Evolutionary conservation across 768 basidiomycete species (phyloP).

Genomic region (Macrolepiota albuminosa): DNA sequence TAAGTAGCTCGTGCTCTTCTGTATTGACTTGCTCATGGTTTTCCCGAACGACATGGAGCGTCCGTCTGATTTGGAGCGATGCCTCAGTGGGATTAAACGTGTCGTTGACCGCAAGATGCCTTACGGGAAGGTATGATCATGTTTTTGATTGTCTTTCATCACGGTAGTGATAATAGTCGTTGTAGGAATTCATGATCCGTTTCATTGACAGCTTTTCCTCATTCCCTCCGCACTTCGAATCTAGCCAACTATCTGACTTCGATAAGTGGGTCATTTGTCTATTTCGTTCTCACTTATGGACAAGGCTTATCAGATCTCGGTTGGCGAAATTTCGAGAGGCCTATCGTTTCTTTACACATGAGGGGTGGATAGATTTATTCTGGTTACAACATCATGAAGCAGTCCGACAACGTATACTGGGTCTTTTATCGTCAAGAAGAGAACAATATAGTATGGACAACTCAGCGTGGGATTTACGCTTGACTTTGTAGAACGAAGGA

Average conservation of each 20-base stretch:
- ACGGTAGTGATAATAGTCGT: neutral
- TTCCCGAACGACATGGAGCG: neutral
- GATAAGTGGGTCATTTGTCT: neutral
- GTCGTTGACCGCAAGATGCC: slow-evolving; percentile 1
- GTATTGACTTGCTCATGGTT: neutral
- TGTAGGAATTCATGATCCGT: neutral
- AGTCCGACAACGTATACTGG: neutral
- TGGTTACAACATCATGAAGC: slow-evolving; percentile 9
- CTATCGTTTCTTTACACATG: neutral
- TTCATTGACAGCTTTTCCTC: neutral
- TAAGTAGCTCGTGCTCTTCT: neutral
- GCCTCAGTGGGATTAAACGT: neutral
- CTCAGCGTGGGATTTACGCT: neutral
- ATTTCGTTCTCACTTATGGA: neutral
- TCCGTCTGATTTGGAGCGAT: neutral
- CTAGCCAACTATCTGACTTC: neutral
- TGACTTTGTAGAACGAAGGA: neutral
- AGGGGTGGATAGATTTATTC: neutral
- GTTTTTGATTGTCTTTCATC: neutral
- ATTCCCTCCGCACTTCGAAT: neutral
- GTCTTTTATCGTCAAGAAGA: neutral
- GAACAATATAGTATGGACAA: neutral
- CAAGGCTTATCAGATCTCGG: neutral
- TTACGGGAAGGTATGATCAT: slow-evolving; percentile 8
- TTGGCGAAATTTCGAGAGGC: slow-evolving; percentile 4